Evolutionary conservation across 2,329 filamentous ascomycete species (phyloP), one percentile per base, ranked within the genome.

Genomic region (Stemphylium beticola): DNA sequence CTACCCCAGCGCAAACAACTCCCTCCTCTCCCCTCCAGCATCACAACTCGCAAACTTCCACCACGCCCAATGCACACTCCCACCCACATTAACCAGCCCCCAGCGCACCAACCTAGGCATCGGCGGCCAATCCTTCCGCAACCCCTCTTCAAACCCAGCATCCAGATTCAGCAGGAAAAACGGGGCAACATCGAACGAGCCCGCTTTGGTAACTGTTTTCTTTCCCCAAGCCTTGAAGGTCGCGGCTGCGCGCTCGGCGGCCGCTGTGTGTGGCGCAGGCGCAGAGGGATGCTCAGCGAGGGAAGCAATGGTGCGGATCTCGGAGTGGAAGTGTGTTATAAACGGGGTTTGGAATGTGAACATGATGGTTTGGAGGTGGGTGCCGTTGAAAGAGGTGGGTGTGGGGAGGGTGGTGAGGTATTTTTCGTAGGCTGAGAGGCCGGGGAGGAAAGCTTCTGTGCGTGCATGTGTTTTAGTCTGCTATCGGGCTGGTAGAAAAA

Each of bases 11-110:
- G 61, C 63, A 47, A 51, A 61, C 49, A 66, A 64, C 68, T 82
- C 78, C 69, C 80, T 81, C 38, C 82, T 84, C 65, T 74, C 73
- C 2, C 85, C 85, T 0, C 74, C 67, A 4, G 77, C 73, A 63
- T 85, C 81, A 63, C 86, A 89, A 64, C 85, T 87, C 29, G 84
- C 79, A 76, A 88, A 89, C 75, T 81, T 85, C 86, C 86, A 89
- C 80, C 82, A 83, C 2, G 79, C 76, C 32, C 79, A 79, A 61
- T 87, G 79, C 72, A 79, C 82, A 32, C 82, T 78, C 2, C 84
- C 85, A 1, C 78, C 84, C 38, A 87, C 71, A 62, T 87, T 87
- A 32, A 83, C 78, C 57, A 89, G 64, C 0, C 81, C 81, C 85
- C 85, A 88, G 50, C 81, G 79, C 55, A 88, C 79, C 3, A 83